A percentile compares a stretch with the other conserved stretches of the same genome.
Evolutionary conservation across 331 rosid species (phyloP).

Genomic region (Pyrus hybrid): DNA sequence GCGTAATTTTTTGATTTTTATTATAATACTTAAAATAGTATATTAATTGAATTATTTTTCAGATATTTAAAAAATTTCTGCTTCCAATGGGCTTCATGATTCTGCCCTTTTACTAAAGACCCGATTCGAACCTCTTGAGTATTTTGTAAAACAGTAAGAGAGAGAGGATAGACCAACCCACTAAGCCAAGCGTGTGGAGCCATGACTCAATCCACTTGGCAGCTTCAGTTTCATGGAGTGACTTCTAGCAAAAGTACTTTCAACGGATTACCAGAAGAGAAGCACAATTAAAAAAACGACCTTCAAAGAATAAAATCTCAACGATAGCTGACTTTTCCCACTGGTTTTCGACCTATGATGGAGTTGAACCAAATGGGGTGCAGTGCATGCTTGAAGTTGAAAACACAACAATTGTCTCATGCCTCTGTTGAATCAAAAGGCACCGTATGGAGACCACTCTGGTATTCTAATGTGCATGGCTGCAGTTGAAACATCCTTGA

Average conservation of each 20-base stretch:
- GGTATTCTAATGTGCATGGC: not conserved
- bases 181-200: slow-evolving; percentile 12
- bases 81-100: too few species aligned
- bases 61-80: too few species aligned
- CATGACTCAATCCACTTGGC: slow-evolving; percentile 26
- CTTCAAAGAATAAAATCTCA: not conserved
- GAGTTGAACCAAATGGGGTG: not conserved
- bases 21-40: too few species aligned
- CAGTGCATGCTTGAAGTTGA: not conserved
- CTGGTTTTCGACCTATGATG: not conserved
- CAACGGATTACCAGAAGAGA: slow-evolving; percentile 4
- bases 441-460: not conserved
- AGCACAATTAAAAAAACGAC: not conserved
- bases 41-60: too few species aligned
- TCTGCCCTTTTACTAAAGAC: too few species aligned
- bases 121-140: too few species aligned
- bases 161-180: slow-evolving; percentile 12
- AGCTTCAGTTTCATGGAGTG: not conserved
- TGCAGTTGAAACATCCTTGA: not conserved
- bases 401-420: not conserved
- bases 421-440: not conserved
- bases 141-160: not conserved
- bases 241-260: not conserved
- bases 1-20: not conserved
- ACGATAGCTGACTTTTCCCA: not conserved